Conservation (phyloP, 495 filamentous ascomycete genomes). For the Daldinia grandis region DNA sequence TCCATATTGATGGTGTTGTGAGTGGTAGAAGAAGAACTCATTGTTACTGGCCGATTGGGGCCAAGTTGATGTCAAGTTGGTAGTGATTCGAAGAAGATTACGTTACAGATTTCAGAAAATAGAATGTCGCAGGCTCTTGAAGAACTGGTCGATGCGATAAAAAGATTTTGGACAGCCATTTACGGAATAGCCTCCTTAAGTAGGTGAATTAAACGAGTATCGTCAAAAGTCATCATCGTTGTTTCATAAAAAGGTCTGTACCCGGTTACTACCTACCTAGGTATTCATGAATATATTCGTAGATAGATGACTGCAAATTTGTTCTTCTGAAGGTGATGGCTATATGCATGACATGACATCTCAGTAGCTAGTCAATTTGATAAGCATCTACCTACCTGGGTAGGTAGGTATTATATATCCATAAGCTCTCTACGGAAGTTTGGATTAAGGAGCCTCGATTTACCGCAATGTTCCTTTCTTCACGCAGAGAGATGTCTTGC, state of each 20-base stretch:
- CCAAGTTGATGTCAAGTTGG: background rate
- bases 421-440: background rate
- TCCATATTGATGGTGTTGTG: background rate
- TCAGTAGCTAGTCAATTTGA: background rate
- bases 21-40: background rate
- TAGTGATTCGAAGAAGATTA: background rate
- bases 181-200: background rate
- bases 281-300: background rate
- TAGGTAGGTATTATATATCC: conserved; percentile 24
- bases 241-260: background rate
- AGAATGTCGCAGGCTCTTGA: background rate
- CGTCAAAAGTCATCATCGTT: background rate
- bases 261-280: too few species aligned
- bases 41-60: background rate
- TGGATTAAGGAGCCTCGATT: background rate
- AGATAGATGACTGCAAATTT: background rate
- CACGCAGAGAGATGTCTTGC: conserved; percentile 18
- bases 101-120: background rate
- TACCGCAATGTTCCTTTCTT: conserved; percentile 24
- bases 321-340: background rate
- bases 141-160: background rate
- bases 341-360: background rate
- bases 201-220: background rate
- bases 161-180: background rate
- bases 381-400: too few species aligned